A percentile compares a stretch with the other conserved stretches of the same genome.
phyloP scores from a whole-genome alignment of 495 filamentous ascomycete species.

The Penicillium crystallinum region DNA sequence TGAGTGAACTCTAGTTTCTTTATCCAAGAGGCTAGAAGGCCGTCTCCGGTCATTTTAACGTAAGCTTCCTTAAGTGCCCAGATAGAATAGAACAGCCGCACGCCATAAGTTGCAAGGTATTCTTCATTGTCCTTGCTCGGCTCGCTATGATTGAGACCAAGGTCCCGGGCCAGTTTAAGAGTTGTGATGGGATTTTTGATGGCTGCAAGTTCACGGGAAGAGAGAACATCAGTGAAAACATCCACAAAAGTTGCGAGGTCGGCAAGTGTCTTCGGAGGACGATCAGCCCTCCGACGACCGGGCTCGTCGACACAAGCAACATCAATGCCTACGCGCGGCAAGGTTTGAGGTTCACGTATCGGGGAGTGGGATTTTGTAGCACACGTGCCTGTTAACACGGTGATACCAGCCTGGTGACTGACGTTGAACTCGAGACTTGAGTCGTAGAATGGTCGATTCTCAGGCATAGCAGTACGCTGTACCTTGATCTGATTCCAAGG shows the following conservation, averaged over 20 bases:
- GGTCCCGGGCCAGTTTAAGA: slow-evolving; percentile 22
- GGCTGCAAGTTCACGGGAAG: slow-evolving; percentile 46
- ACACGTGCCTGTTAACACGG: slow-evolving; percentile 52
- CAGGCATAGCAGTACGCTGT: slow-evolving; percentile 53
- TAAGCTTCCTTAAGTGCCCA: slow-evolving; percentile 91
- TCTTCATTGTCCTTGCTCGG: slow-evolving; percentile 23
- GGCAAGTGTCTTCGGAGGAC: slow-evolving; percentile 33
- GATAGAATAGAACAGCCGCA: slow-evolving; percentile 78
- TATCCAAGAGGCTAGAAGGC: slow-evolving; percentile 76
- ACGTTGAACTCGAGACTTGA: slow-evolving; percentile 75
- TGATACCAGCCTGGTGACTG: slow-evolving; percentile 78
- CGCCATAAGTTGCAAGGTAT: slow-evolving; percentile 48
- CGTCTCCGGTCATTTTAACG: slow-evolving; percentile 90
- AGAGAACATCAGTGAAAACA: slow-evolving; percentile 77
- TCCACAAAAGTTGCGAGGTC: slow-evolving; percentile 66
- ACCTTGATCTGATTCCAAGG: slow-evolving; percentile 62
- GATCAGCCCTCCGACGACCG: slow-evolving; percentile 36
- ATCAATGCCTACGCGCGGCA: slow-evolving; percentile 57
- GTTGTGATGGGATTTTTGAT: slow-evolving; percentile 48
- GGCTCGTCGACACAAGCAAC: slow-evolving; percentile 70
- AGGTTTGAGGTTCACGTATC: not conserved
- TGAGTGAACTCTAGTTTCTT: slow-evolving; percentile 61
- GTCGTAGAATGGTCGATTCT: slow-evolving; percentile 58
- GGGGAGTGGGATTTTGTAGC: slow-evolving; percentile 17
- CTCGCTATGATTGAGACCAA: slow-evolving; percentile 22